Base-by-base conservation (phyloP, 2,329 filamentous ascomycete species). In the Helotiales sp. region DNA sequence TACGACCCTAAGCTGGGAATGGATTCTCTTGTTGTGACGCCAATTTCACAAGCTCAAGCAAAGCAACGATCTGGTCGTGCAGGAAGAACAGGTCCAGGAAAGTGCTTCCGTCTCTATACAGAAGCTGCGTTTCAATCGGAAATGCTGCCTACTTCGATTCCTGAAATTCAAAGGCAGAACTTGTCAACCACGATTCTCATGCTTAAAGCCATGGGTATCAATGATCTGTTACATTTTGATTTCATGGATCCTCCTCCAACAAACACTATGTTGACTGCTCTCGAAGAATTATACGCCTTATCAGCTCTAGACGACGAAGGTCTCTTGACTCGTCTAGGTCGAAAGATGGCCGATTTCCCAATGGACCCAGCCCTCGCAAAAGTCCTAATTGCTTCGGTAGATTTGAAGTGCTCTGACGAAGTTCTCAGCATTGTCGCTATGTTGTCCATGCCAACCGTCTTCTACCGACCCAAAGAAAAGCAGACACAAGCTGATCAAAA, bases 141-240 rank as follows among this genome's bases (percentile, higher is more conserved):
- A 74, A 97, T 99, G 93, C 77, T 98, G 58, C 93, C 95, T 0
- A 97, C 93, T 0, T 93, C 92, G 0, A 96, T 98, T 29, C 95
- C 95, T 0, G 95, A 98, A 68, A 99, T 99, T 52, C 95, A 99
- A 71, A 83, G 95, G 1, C 91, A 97, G 72, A 99, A 99, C 68
- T 71, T 99, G 53, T 90, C 91, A 0, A 87, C 90, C 66, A 97
- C 93, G 0, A 98, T 99, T 72, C 81, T 99, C 47, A 96, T 97
- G 90, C 83, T 99, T 51, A 99, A 99, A 72, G 95, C 95, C 0
- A 98, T 99, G 92, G 95, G 96, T 2, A 98, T 99, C 74, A 98
- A 99, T 70, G 95, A 99, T 70, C 79, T 99, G 1, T 81, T 99
- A 12, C 92, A 96, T 70, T 99, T 99, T 69, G 93, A 98, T 75